Evolutionary conservation across 2,329 filamentous ascomycete genomes (phyloP).

Genomic region (Claviceps sp.): DNA sequence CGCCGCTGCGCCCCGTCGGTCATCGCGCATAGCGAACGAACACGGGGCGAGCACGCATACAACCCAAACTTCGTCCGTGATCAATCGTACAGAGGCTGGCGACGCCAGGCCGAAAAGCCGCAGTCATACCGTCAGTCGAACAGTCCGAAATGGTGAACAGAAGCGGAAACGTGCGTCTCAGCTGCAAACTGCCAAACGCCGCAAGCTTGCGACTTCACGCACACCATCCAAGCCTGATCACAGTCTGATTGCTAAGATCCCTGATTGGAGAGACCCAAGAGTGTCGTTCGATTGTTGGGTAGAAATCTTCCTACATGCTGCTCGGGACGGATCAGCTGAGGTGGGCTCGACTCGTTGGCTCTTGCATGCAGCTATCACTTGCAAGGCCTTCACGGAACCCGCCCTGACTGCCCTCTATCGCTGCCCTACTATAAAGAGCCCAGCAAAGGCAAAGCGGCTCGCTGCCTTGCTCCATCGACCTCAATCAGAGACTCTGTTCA

Average conservation of each 20-base stretch:
- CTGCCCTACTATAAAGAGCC: conserved; percentile 46
- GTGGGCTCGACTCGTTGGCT: conserved; percentile 48
- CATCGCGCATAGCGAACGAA: not conserved
- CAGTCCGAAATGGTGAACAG: conserved; percentile 3
- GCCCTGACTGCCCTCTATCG: conserved; percentile 61
- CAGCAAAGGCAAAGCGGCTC: conserved; percentile 31
- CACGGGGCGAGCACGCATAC: not conserved
- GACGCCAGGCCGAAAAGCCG: not conserved
- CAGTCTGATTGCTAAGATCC: conserved; percentile 21
- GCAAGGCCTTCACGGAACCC: conserved; percentile 54
- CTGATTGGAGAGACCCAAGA: conserved; percentile 38
- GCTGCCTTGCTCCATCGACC: conserved; percentile 41
- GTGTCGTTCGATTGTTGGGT: conserved; percentile 57
- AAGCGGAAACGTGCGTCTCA: conserved; percentile 9
- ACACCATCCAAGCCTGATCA: not conserved
- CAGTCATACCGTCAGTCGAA: not conserved
- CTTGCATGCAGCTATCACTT: conserved; percentile 46
- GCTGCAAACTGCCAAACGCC: conserved; percentile 7
- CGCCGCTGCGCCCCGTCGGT: not conserved
- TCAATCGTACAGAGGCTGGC: too few species aligned
- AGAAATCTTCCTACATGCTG: conserved; percentile 56
- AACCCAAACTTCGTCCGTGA: not conserved
- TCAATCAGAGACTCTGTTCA: conserved; percentile 34
- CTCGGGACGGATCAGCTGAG: conserved; percentile 30
- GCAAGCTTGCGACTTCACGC: not conserved